These are phyloP conservation scores for Phaeotremella fagi DNA, from an alignment of 768 basidiomycete species.

Conservation along the genomic window DNA sequence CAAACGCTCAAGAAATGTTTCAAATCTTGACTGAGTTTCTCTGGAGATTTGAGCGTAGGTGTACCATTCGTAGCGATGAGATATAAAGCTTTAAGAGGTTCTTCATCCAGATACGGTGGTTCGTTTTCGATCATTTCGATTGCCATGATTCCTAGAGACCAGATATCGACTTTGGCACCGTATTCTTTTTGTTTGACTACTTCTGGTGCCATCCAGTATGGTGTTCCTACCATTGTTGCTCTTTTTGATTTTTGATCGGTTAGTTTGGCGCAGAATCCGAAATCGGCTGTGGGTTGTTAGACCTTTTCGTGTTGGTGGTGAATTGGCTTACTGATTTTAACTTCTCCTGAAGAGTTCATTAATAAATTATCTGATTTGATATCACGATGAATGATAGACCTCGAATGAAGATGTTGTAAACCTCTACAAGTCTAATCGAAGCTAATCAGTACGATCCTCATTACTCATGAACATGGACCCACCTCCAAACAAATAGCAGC, in stretches of 20 bases:
- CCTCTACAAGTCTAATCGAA: constrained; percentile 81
- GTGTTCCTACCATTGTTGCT: constrained; percentile 97
- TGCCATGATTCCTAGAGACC: constrained; percentile 90
- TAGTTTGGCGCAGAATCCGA: constrained; percentile 93
- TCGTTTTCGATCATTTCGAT: constrained; percentile 96
- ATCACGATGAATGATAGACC: constrained; percentile 92
- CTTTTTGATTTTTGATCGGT: constrained; percentile 96
- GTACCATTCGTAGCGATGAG: constrained; percentile 98
- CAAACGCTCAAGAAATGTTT: constrained; percentile 98
- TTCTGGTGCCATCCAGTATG: constrained; percentile 99
- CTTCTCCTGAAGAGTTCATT: constrained; percentile 81
- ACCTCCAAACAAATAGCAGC: constrained; percentile 88
- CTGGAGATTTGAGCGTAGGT: constrained; percentile 93
- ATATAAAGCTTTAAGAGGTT: constrained; percentile 92
- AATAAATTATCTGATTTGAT: constrained; percentile 97
- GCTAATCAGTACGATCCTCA: constrained; percentile 4
- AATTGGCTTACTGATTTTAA: constrained; percentile 81
- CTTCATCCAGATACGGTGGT: constrained; percentile 92
- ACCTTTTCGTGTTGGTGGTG: not conserved
- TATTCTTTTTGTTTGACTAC: constrained; percentile 97
- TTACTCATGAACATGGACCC: constrained; percentile 34
- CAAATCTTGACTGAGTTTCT: constrained; percentile 80
- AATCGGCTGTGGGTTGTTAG: constrained; percentile 62
- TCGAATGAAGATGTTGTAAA: constrained; percentile 82
- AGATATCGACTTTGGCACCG: constrained; percentile 97